These are phyloP conservation scores for Globisporangium apiculatum DNA, from an alignment of 352 stramenopile species.

Conservation along the genomic window DNA sequence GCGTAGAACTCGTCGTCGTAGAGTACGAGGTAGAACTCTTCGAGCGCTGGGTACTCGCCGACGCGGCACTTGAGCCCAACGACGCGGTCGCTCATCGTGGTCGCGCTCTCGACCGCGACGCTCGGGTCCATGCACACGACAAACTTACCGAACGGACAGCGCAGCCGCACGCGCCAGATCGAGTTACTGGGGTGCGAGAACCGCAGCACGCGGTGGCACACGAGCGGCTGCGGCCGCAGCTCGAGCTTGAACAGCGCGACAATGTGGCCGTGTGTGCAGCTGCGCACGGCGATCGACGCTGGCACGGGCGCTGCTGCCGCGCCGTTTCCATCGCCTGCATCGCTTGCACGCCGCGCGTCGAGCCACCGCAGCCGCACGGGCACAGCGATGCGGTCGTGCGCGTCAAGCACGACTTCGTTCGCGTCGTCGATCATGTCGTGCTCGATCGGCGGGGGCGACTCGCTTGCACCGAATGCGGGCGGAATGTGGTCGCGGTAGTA, in stretches of 20 bases:
- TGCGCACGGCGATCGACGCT: slow-evolving; percentile 75
- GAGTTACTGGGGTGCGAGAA: slow-evolving; percentile 49
- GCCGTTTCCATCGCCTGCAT: slow-evolving; percentile 1
- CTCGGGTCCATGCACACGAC: slow-evolving; percentile 66
- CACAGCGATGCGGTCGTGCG: slow-evolving; percentile 76
- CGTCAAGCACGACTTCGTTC: slow-evolving; percentile 83
- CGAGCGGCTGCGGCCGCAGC: slow-evolving; percentile 64
- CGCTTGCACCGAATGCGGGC: slow-evolving; percentile 29
- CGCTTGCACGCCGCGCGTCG: slow-evolving; percentile 8
- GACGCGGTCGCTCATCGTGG: slow-evolving; percentile 8
- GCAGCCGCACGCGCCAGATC: slow-evolving; percentile 57
- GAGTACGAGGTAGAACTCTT: slow-evolving; percentile 88
- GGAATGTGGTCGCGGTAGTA: slow-evolving; percentile 70
- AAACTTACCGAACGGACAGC: slow-evolving; percentile 38
- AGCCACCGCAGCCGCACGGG: slow-evolving; percentile 88
- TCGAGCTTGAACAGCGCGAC: slow-evolving; percentile 87
- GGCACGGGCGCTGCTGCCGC: slow-evolving; percentile 13
- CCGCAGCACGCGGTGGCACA: slow-evolving; percentile 78
- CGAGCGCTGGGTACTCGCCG: slow-evolving; percentile 73
- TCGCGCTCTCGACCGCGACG: slow-evolving; percentile 42
- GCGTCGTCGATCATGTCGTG: slow-evolving; percentile 91
- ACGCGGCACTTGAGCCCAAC: slow-evolving; percentile 83
- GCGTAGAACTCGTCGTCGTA: slow-evolving; percentile 87
- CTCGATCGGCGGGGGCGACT: slow-evolving; percentile 48
- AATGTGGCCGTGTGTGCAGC: slow-evolving; percentile 85